Evolutionary conservation across 1,284 basidiomycete species (phyloP).

Genomic region (Trichosporon coremiiforme): DNA sequence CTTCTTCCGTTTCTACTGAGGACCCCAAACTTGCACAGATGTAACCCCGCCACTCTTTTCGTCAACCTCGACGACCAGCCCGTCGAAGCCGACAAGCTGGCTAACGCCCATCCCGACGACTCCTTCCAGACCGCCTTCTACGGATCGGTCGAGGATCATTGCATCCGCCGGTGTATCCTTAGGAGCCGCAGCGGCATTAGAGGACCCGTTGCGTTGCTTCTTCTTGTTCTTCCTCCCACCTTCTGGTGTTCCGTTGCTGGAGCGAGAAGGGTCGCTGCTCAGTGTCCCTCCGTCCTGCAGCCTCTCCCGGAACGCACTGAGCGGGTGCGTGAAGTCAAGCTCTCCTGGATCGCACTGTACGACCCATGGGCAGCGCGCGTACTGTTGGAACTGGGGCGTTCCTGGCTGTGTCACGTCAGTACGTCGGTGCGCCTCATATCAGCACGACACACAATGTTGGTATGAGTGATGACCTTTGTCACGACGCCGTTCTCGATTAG

Average conservation of each 20-base stretch:
- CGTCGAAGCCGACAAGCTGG: constrained; percentile 72
- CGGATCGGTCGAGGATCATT: constrained; percentile 80
- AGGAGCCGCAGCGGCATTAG: constrained; percentile 55
- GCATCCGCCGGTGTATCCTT: constrained; percentile 57
- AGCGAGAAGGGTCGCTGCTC: not conserved
- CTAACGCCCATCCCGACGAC: constrained; percentile 38
- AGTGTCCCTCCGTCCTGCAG: not conserved
- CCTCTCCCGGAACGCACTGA: constrained; percentile 33
- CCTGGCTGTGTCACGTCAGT: constrained; percentile 65
- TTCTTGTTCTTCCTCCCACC: constrained; percentile 23
- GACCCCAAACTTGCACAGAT: constrained; percentile 44
- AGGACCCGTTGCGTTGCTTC: constrained; percentile 10
- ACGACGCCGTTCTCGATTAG: constrained; percentile 70
- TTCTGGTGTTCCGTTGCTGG: constrained; percentile 4
- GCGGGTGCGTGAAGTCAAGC: constrained; percentile 37
- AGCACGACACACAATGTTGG: constrained; percentile 69
- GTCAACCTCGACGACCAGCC: constrained; percentile 73
- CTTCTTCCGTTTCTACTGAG: not conserved
- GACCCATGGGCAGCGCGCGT: constrained; percentile 85
- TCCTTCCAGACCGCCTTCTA: constrained; percentile 65
- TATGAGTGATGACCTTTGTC: constrained; percentile 80
- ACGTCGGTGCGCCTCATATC: not conserved
- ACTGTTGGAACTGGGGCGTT: constrained; percentile 79
- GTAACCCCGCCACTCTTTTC: constrained; percentile 66
- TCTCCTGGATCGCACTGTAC: constrained; percentile 54